These are phyloP conservation scores for Trichoderma atroviride DNA, from an alignment of 2,329 filamentous ascomycete genomes.

Conservation along the genomic window DNA sequence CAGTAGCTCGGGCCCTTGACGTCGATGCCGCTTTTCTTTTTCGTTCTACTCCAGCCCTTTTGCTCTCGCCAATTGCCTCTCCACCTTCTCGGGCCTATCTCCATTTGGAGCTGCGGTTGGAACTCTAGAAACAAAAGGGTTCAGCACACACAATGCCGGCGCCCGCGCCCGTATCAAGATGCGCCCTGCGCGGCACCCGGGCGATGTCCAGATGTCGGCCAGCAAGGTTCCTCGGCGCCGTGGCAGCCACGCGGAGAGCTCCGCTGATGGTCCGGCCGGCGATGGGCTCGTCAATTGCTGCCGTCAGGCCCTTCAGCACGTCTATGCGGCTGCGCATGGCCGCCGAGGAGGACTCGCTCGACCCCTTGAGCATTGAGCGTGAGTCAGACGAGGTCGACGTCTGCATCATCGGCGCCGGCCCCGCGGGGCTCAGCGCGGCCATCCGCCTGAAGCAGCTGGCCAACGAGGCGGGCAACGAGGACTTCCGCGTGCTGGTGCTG, in stretches of 20 bases:
- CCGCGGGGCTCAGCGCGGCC: slow-evolving; percentile 86
- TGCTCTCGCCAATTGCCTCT: slow-evolving; percentile 16
- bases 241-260: slow-evolving; percentile 31
- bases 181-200: slow-evolving; percentile 44
- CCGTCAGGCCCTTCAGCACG: slow-evolving; percentile 44
- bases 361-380: slow-evolving; percentile 72
- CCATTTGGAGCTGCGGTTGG: neutral
- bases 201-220: slow-evolving; percentile 38
- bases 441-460: slow-evolving; percentile 95
- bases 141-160: slow-evolving; percentile 40
- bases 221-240: slow-evolving; percentile 32
- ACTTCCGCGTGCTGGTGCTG: slow-evolving; percentile 88
- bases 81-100: neutral
- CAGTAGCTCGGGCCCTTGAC: slow-evolving; percentile 24
- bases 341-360: slow-evolving; percentile 58
- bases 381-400: slow-evolving; percentile 95
- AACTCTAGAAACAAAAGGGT: neutral
- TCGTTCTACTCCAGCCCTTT: slow-evolving; percentile 19
- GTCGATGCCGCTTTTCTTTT: slow-evolving; percentile 24
- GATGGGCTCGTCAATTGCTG: slow-evolving; percentile 30
- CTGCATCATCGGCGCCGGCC: slow-evolving; percentile 95
- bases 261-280: slow-evolving; percentile 30
- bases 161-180: slow-evolving; percentile 44
- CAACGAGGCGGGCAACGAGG: slow-evolving; percentile 91
- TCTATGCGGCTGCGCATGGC: slow-evolving; percentile 34